Evolutionary conservation across 768 basidiomycete genomes (phyloP).

Genomic region (Dentipellis sp.): DNA sequence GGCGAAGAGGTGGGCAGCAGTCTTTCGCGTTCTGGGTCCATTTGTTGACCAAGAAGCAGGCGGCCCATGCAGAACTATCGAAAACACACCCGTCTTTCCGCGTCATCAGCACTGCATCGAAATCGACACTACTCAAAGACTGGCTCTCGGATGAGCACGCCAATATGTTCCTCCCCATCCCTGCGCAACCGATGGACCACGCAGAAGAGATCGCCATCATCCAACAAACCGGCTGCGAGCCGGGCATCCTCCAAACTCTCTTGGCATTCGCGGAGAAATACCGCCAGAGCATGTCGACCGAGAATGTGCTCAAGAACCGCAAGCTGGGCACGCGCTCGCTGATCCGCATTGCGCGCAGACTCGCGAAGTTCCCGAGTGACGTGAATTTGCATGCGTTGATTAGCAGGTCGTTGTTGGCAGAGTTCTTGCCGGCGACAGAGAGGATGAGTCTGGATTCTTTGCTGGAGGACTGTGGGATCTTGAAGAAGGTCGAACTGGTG

Average conservation of each 20-base stretch:
- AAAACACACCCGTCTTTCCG: constrained; percentile 51
- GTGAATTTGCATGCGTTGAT: constrained; percentile 40
- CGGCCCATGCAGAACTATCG: constrained; percentile 30
- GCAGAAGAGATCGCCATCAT: constrained; percentile 44
- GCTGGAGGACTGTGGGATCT: constrained; percentile 41
- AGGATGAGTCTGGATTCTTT: constrained; percentile 42
- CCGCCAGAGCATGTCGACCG: constrained; percentile 41
- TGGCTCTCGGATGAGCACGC: constrained; percentile 61
- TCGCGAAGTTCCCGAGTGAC: constrained; percentile 36
- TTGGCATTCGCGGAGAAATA: constrained; percentile 51
- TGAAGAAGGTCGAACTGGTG: constrained; percentile 33
- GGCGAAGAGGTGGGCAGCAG: constrained; percentile 33
- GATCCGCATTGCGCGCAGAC: constrained; percentile 40
- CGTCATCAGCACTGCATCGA: constrained; percentile 52
- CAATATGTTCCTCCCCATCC: constrained; percentile 62
- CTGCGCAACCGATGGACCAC: constrained; percentile 48
- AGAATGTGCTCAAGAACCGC: constrained; percentile 50
- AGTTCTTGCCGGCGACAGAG: constrained; percentile 55
- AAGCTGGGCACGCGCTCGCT: constrained; percentile 55
- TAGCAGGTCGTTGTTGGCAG: constrained; percentile 40
- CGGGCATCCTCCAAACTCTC: constrained; percentile 28
- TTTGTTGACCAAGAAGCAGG: constrained; percentile 1
- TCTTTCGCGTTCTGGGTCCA: constrained; percentile 13
- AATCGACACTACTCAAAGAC: constrained; percentile 55
- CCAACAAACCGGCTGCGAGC: constrained; percentile 38